Evolutionary conservation across 768 basidiomycete species (phyloP).

Genomic region (Trametes cubensis): DNA sequence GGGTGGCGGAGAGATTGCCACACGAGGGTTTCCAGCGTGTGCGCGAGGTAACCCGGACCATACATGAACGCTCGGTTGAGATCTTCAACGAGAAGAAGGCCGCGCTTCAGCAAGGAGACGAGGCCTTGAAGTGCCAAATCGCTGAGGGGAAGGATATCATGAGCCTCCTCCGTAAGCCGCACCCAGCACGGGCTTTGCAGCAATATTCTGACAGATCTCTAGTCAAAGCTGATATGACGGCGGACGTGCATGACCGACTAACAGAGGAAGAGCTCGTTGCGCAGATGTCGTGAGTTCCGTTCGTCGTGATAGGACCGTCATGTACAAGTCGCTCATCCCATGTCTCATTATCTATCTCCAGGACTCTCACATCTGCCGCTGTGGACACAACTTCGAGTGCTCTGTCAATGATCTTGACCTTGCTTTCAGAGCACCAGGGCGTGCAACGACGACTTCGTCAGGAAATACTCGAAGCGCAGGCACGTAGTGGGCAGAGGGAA

Average conservation of each 20-base stretch:
- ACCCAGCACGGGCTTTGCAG: too few species aligned
- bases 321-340: too few species aligned
- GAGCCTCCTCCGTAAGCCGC: conserved; percentile 27
- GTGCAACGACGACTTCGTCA: conserved; percentile 29
- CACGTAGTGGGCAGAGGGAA: conserved; percentile 14
- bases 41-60: conserved; percentile 17
- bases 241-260: too few species aligned
- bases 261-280: too few species aligned
- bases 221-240: too few species aligned
- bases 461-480: conserved; percentile 26
- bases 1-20: conserved; percentile 13
- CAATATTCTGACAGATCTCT: too few species aligned
- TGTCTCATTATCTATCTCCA: not conserved
- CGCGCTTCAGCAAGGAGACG: conserved; percentile 26
- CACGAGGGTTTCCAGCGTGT: conserved; percentile 15
- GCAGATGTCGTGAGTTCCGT: too few species aligned
- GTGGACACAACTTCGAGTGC: conserved; percentile 34
- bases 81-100: conserved; percentile 26
- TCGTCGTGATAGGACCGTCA: too few species aligned
- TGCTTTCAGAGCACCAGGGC: conserved; percentile 28
- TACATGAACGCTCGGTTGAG: conserved; percentile 22
- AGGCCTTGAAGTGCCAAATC: conserved; percentile 22
- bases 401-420: conserved; percentile 28
- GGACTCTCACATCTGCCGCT: conserved; percentile 25
- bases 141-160: conserved; percentile 35